Conservation (phyloP, 345 rosid species). For the Rubroshorea leprosula region DNA sequence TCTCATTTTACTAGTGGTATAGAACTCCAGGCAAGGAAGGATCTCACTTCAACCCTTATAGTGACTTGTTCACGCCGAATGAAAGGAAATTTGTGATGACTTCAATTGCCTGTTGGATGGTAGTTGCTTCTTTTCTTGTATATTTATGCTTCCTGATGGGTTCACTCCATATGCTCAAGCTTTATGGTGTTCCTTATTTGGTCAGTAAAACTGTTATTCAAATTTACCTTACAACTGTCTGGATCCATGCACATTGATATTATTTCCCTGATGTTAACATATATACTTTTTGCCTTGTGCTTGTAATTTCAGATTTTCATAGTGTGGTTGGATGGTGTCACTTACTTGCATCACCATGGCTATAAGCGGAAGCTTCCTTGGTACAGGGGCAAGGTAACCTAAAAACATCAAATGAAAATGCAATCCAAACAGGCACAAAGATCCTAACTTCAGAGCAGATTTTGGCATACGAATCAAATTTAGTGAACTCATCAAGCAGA, state of each 20-base stretch:
- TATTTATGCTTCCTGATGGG: slow-evolving; percentile 38
- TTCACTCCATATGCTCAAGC: slow-evolving; percentile 36
- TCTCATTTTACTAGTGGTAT: slow-evolving; percentile 36
- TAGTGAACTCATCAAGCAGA: too few relatives aligned
- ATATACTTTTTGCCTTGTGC: too few relatives aligned
- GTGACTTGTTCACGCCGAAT: slow-evolving; percentile 54
- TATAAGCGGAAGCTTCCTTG: slow-evolving; percentile 72
- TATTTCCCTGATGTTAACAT: neutral
- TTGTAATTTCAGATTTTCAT: slow-evolving; percentile 47
- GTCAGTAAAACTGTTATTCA: too few relatives aligned
- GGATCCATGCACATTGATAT: too few relatives aligned
- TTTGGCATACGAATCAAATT: neutral
- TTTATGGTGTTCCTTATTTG: too few relatives aligned
- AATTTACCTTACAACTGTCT: too few relatives aligned
- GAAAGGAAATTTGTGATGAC: slow-evolving; percentile 62
- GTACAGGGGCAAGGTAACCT: slow-evolving; percentile 89
- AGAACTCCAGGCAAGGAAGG: slow-evolving; percentile 96
- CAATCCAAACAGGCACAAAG: too few relatives aligned
- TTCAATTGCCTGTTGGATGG: slow-evolving; percentile 65
- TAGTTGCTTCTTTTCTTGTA: slow-evolving; percentile 45
- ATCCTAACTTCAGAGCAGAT: too few relatives aligned
- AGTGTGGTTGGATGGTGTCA: slow-evolving; percentile 76
- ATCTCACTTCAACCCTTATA: slow-evolving; percentile 77
- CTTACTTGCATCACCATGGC: slow-evolving; percentile 89
- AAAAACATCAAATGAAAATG: too few relatives aligned